phyloP scores from a whole-genome alignment of 345 rosid genomes.

The Jatropha curcas region DNA sequence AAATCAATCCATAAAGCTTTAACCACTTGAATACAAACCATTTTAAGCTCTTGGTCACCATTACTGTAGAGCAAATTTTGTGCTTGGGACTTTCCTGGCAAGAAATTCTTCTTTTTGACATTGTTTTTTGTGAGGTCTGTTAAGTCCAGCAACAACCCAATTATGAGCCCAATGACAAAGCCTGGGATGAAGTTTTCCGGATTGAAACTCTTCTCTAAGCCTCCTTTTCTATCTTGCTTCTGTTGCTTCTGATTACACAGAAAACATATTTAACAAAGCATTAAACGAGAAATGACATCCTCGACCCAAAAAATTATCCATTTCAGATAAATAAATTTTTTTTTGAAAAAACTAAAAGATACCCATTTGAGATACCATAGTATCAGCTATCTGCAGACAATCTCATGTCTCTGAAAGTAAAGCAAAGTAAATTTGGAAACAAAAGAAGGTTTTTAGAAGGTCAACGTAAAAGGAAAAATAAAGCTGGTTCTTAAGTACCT shows the following conservation, averaged over 20 bases:
- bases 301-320: background rate
- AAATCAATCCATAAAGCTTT: background rate
- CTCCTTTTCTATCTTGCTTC: slow-evolving; percentile 46
- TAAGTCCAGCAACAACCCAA: slow-evolving; percentile 76
- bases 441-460: background rate
- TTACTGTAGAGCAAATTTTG: slow-evolving; percentile 37
- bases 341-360: background rate
- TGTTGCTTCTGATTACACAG: slow-evolving; percentile 37
- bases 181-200: slow-evolving; percentile 83
- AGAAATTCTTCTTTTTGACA: slow-evolving; percentile 55
- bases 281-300: background rate
- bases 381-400: background rate
- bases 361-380: background rate
- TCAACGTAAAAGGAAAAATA: background rate
- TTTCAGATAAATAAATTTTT: background rate
- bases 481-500: slow-evolving; percentile 10
- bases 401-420: background rate
- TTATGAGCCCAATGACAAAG: slow-evolving; percentile 76
- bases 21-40: slow-evolving; percentile 41
- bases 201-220: slow-evolving; percentile 64
- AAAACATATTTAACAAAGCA: background rate
- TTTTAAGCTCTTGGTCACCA: slow-evolving; percentile 71
- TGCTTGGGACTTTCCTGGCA: slow-evolving; percentile 54
- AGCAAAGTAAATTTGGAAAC: background rate
- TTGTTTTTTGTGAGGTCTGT: slow-evolving; percentile 43